phyloP scores from a whole-genome alignment of 164 flowering plant species.

The Vitis riparia region DNA sequence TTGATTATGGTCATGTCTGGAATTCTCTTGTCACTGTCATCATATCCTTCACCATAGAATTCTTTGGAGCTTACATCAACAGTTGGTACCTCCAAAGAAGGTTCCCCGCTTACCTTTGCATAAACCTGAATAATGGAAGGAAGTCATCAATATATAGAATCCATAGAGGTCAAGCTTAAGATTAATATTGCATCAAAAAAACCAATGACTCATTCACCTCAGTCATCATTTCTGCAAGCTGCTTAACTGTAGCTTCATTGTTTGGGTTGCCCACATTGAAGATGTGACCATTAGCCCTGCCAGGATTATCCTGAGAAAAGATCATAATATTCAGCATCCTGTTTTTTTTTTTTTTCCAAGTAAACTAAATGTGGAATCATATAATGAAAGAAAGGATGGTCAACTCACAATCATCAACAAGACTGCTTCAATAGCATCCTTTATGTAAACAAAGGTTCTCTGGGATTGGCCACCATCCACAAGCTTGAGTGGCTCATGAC shows the following conservation, averaged over 20 bases:
- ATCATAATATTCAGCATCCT: neutral
- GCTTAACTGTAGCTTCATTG: constrained; percentile 91
- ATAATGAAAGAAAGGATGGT: neutral
- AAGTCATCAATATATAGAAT: neutral
- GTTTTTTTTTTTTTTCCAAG: neutral
- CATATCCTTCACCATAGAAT: constrained; percentile 96
- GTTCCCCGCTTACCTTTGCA: constrained; percentile 80
- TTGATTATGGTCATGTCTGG: constrained; percentile 98
- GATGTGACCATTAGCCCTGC: constrained; percentile 82
- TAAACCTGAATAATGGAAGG: constrained; percentile 54
- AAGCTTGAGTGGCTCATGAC: constrained; percentile 67
- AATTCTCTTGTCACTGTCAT: constrained; percentile 92
- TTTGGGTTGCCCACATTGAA: constrained; percentile 91
- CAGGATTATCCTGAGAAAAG: constrained; percentile 72
- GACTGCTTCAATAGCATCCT: constrained; percentile 79
- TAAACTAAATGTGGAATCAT: neutral
- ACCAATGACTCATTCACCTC: constrained; percentile 40
- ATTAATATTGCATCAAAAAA: neutral
- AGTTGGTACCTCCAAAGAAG: constrained; percentile 69
- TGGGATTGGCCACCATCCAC: constrained; percentile 74
- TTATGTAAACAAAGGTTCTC: constrained; percentile 62
- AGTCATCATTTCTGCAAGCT: constrained; percentile 94
- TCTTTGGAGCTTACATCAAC: constrained; percentile 91
- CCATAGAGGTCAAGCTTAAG: neutral
- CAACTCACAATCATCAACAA: constrained; percentile 59